phyloP scores from a whole-genome alignment of 345 rosid genomes.

The Hirschfeldia incana region DNA sequence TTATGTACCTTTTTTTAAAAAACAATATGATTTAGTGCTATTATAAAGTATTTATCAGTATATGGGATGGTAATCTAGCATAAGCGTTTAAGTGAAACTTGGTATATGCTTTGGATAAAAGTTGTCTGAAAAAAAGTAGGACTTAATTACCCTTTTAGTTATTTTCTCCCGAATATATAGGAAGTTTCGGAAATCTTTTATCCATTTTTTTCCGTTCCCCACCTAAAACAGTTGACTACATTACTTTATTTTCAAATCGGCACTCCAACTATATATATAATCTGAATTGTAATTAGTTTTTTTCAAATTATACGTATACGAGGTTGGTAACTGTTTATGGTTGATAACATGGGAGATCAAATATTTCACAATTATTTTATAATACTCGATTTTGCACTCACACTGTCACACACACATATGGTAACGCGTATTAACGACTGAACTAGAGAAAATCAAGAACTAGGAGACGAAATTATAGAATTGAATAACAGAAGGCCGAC shows the following conservation, averaged over 20 bases:
- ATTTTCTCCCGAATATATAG: neutral
- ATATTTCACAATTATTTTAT: neutral
- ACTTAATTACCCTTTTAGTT: neutral
- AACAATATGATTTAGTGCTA: neutral
- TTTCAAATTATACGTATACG: neutral
- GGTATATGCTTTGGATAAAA: neutral
- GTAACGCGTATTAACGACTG: conserved; percentile 38
- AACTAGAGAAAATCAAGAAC: neutral
- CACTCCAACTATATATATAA: neutral
- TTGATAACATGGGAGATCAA: neutral
- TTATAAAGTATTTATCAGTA: neutral
- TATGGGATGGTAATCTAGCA: neutral
- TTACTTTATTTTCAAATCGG: neutral
- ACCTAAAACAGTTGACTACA: conserved; percentile 6
- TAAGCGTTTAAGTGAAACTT: neutral
- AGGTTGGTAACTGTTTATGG: conserved; percentile 8
- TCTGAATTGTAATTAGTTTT: neutral
- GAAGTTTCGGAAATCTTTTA: neutral
- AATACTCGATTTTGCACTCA: neutral
- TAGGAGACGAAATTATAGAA: neutral
- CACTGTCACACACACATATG: conserved; percentile 10
- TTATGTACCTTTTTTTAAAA: neutral
- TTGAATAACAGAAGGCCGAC: conserved; percentile 1
- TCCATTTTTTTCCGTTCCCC: neutral
- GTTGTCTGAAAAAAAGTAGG: neutral